Conservation (phyloP, 371 early-diverging fungal species). For the Lichtheimia ramosa region DNA sequence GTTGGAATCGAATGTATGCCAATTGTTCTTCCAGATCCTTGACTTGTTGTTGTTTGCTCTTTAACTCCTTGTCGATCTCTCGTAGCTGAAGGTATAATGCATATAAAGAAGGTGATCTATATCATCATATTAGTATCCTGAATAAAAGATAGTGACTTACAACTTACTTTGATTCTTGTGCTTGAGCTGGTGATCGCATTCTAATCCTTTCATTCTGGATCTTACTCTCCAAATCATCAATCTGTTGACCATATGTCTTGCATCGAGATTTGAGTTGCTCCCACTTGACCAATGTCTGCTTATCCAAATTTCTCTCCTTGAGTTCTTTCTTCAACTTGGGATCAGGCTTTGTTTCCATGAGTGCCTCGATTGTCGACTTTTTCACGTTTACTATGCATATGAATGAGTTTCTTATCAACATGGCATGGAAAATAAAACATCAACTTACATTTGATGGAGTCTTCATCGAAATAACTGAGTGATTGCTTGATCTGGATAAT, state of each 20-base stretch:
- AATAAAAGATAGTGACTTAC: too few relatives aligned
- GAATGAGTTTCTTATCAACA: not conserved
- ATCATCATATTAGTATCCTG: not conserved
- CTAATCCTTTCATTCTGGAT: constrained; percentile 11
- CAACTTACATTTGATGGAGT: constrained; percentile 20
- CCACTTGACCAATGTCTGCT: constrained; percentile 1
- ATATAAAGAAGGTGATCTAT: constrained; percentile 21
- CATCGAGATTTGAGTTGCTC: constrained; percentile 1
- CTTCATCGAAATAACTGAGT: constrained; percentile 8
- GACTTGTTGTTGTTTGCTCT: constrained; percentile 14
- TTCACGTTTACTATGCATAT: constrained; percentile 1
- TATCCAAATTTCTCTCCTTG: constrained; percentile 3
- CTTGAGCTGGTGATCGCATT: not conserved
- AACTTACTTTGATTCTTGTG: constrained; percentile 10
- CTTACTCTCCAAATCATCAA: constrained; percentile 15
- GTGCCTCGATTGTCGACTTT: constrained; percentile 3
- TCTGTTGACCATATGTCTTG: constrained; percentile 2
- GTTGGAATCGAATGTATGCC: constrained; percentile 14
- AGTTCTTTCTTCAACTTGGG: constrained; percentile 6
- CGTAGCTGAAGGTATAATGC: constrained; percentile 25
- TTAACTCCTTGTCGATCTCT: constrained; percentile 30
- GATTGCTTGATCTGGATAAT: constrained; percentile 1
- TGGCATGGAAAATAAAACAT: too few relatives aligned
- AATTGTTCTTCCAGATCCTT: constrained; percentile 22
- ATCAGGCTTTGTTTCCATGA: constrained; percentile 4